Evolutionary conservation across 2,329 filamentous ascomycete species (phyloP), one percentile per base, ranked within the genome.

Genomic region (Diaporthe sp.): DNA sequence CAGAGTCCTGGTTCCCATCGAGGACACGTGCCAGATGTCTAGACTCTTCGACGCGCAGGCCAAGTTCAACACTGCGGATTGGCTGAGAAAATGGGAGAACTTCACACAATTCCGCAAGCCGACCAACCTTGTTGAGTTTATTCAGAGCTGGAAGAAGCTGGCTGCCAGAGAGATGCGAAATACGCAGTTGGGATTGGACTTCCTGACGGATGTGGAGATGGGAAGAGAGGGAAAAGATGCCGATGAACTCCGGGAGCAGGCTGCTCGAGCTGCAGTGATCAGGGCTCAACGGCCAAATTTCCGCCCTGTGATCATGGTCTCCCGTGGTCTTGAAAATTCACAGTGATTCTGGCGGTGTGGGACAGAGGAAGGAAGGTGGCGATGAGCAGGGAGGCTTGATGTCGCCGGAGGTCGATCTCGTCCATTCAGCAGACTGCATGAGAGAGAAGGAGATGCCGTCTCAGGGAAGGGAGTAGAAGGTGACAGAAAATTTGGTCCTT

Each of bases 261-360:
- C 5, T 25, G 40, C 15, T 35, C 54, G 54, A 10, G n/a, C 9
- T 10, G 15, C 3, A 10, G 12, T 2, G 52, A n/a, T 60, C 10
- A 35, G 45, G n/a, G 19, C 30, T 19, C 4, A n/a, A 0, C 22
- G 9, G 1, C 52, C 67, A 8, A 47, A 15, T 19, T 17, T 71
- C 7, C 68, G 68, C 1, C 52, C 68, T 22, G 68, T 71, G 19
- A 38, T 71, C 30, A 58, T 71, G 33, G 54, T 70, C 22, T 33
- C 38, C 38, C 67, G 66, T 13, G 25, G 47, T 28, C 8, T n/a
- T 30, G 22, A 33, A 12, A 28, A 17, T 4, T 7, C 9, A 33
- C 35, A 1, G 28, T n/a, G 30, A 35, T 12, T 35, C 30, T 10
- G 15, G 30, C n/a, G 19, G 22, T 35, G 54, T 10, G 30, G 9